A percentile compares a stretch with the other conserved stretches of the same genome.
phyloP scores from a whole-genome alignment of 192 early-diverging fungal species.

The Podochytrium sp. region DNA sequence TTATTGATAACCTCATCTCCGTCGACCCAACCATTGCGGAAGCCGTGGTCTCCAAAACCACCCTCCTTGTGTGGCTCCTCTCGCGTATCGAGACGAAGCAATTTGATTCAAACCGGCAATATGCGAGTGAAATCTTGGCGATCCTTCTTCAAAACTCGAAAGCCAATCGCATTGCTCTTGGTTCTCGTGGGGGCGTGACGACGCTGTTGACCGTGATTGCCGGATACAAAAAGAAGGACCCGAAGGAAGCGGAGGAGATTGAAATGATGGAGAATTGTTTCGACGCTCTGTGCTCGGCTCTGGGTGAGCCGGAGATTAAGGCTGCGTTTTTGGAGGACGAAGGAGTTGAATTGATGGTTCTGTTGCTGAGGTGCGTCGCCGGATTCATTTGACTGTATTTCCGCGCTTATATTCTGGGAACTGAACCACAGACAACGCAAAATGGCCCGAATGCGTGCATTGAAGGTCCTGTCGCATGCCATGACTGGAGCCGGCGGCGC shows the following conservation, averaged over 20 bases:
- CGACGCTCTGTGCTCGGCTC: constrained; percentile 74
- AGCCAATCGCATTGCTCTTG: constrained; percentile 36
- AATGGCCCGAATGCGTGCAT: constrained; percentile 77
- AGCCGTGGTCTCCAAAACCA: constrained; percentile 63
- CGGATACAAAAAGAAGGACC: constrained; percentile 69
- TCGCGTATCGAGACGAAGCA: constrained; percentile 61
- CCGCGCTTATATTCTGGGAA: neutral
- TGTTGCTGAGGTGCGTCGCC: constrained; percentile 80
- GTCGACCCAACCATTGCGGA: constrained; percentile 72
- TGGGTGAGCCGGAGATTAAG: constrained; percentile 74
- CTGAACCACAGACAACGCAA: constrained; percentile 65
- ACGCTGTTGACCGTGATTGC: constrained; percentile 71
- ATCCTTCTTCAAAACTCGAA: constrained; percentile 75
- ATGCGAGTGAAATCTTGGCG: constrained; percentile 82
- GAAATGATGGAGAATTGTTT: constrained; percentile 95
- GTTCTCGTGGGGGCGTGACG: constrained; percentile 64
- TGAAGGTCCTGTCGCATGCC: constrained; percentile 83
- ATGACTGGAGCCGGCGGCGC: constrained; percentile 45
- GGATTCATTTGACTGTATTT: neutral
- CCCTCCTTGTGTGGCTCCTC: constrained; percentile 77
- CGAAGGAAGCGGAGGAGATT: constrained; percentile 79
- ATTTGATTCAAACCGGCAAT: constrained; percentile 85
- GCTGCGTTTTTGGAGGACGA: constrained; percentile 76
- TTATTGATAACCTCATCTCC: constrained; percentile 86
- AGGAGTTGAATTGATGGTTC: constrained; percentile 89